Conservation (phyloP, 495 filamentous ascomycete genomes). For the Penicillium nucicola region DNA sequence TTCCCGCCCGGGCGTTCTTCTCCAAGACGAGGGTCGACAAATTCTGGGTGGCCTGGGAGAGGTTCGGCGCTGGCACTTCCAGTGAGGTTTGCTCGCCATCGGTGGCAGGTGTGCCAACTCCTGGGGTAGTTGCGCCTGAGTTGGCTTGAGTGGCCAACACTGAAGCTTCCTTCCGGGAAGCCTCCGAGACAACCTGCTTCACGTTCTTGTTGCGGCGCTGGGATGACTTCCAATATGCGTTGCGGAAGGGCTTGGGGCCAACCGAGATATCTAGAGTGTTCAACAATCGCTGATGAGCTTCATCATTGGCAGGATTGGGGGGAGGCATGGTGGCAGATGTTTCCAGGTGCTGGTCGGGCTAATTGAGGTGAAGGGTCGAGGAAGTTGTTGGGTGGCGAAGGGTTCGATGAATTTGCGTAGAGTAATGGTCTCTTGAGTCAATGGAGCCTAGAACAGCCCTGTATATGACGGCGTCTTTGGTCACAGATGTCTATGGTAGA, state of each 20-base stretch:
- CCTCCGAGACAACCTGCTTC: conserved; percentile 94
- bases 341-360: neutral
- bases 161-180: conserved; percentile 76
- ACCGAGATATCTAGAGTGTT: conserved; percentile 84
- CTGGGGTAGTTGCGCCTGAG: conserved; percentile 74
- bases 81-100: conserved; percentile 57
- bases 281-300: conserved; percentile 60
- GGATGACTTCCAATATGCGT: conserved; percentile 81
- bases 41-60: conserved; percentile 79
- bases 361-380: neutral
- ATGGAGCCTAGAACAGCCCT: no score
- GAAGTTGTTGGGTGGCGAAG: neutral
- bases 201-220: conserved; percentile 97
- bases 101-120: conserved; percentile 51
- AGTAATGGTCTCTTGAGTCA: no score
- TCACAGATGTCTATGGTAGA: no score
- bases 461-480: no score
- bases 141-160: conserved; percentile 77
- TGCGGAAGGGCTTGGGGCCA: conserved; percentile 82
- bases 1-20: conserved; percentile 53
- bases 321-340: conserved; percentile 38
- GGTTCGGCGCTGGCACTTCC: conserved; percentile 57
- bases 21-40: conserved; percentile 82
- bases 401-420: neutral
- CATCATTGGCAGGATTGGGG: conserved; percentile 41